Evolutionary conservation across 768 basidiomycete species (phyloP).

Genomic region (Cystobasidium ongulense): DNA sequence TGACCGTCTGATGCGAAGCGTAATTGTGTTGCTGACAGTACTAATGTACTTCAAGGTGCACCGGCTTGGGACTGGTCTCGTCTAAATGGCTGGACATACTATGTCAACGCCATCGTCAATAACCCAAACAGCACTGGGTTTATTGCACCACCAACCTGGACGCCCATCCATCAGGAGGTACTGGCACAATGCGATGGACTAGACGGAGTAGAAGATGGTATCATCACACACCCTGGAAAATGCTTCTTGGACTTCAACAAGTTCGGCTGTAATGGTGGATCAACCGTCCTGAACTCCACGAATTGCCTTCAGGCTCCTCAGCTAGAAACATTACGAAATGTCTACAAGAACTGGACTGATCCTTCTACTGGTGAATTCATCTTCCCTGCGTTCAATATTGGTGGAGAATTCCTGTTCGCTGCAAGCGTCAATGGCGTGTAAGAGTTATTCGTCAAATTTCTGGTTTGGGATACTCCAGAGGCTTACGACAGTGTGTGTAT

Average conservation of each 20-base stretch:
- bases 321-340: slow-evolving; percentile 4
- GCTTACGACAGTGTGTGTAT: neutral
- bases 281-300: slow-evolving; percentile 9
- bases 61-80: slow-evolving; percentile 25
- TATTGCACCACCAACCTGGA: slow-evolving; percentile 13
- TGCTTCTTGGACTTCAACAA: slow-evolving; percentile 41
- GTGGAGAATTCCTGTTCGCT: neutral
- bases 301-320: neutral
- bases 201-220: slow-evolving; percentile 42
- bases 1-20: neutral
- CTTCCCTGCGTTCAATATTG: slow-evolving; percentile 23
- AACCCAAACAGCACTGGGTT: slow-evolving; percentile 11
- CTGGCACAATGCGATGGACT: slow-evolving; percentile 37
- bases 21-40: no score
- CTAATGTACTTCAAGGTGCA: slow-evolving; percentile 13
- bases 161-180: slow-evolving; percentile 15
- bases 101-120: slow-evolving; percentile 36
- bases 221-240: slow-evolving; percentile 44
- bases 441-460: no score
- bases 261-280: slow-evolving; percentile 11
- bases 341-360: slow-evolving; percentile 22
- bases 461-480: no score
- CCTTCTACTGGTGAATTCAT: slow-evolving; percentile 29
- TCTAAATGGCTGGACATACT: slow-evolving; percentile 31
- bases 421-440: slow-evolving; percentile 26